Conservation (phyloP, 2,329 filamentous ascomycete genomes). For the Ilyonectria sp. region DNA sequence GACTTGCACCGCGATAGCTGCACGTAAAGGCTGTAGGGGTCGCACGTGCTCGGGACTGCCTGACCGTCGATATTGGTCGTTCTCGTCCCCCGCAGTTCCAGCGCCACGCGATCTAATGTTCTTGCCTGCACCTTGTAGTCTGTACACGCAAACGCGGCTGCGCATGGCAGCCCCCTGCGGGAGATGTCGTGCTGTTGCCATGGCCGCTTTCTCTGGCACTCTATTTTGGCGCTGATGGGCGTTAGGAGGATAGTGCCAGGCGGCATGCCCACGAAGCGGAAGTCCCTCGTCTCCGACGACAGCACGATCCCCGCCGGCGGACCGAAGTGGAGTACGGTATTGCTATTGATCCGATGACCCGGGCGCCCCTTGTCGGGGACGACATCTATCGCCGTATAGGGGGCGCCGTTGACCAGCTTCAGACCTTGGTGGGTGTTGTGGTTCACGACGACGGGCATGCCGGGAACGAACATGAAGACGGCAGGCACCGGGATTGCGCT, state of each 20-base stretch:
- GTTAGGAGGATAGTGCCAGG: conserved; percentile 12
- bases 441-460: conserved; percentile 23
- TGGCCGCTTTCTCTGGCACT: not conserved
- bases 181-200: conserved; percentile 12
- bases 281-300: not conserved
- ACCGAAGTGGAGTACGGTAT: conserved; percentile 14
- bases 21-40: conserved; percentile 4
- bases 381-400: conserved; percentile 4
- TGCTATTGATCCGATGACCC: not conserved
- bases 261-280: conserved; percentile 16
- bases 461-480: not conserved
- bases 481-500: not conserved
- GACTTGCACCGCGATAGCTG: not conserved
- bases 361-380: not conserved
- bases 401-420: conserved; percentile 17
- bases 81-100: conserved; percentile 7
- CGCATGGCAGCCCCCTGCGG: conserved; percentile 3
- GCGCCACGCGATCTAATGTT: not conserved
- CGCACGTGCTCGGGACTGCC: not conserved
- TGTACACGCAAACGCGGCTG: conserved; percentile 2
- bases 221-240: conserved; percentile 10
- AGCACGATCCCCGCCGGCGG: conserved; percentile 18
- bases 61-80: conserved; percentile 1
- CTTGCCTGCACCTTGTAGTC: conserved; percentile 14
- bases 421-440: conserved; percentile 18